A percentile compares a stretch with the other conserved stretches of the same genome.
Evolutionary conservation across 495 filamentous ascomycete genomes (phyloP).

Genomic region (Pyronema omphalodes): DNA sequence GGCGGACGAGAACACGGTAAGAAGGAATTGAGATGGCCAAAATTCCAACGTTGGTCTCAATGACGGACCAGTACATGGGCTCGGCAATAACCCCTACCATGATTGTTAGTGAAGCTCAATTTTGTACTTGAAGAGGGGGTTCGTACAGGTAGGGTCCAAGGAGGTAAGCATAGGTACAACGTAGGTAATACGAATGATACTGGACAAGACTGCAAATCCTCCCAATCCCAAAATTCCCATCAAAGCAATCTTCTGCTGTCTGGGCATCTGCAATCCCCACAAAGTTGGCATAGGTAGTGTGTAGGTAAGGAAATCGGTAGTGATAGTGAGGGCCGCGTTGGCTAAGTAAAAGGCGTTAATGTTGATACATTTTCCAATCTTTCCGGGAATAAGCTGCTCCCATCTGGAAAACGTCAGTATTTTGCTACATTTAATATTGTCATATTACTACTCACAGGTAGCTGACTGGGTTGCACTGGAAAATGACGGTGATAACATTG

Average conservation of each 20-base stretch:
- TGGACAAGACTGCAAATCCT: conserved; percentile 24
- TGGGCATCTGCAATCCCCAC: conserved; percentile 30
- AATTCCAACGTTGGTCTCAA: conserved; percentile 35
- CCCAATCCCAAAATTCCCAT: conserved; percentile 32
- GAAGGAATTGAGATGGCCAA: conserved; percentile 34
- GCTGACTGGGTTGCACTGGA: conserved; percentile 37
- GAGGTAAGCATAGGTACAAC: conserved; percentile 10
- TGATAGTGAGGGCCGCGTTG: conserved; percentile 32
- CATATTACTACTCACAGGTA: conserved; percentile 6
- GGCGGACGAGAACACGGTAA: conserved; percentile 27
- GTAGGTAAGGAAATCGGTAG: conserved; percentile 25
- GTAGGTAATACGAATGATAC: conserved; percentile 13
- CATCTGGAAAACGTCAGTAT: conserved; percentile 31
- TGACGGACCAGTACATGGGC: conserved; percentile 29
- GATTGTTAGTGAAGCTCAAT: neutral
- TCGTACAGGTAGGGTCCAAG: neutral
- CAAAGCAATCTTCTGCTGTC: conserved; percentile 30
- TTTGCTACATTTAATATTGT: neutral
- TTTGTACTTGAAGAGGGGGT: too few species aligned
- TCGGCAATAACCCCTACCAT: conserved; percentile 7
- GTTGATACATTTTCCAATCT: conserved; percentile 29
- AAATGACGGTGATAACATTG: conserved; percentile 24
- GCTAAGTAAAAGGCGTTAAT: conserved; percentile 30
- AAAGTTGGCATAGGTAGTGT: conserved; percentile 33
- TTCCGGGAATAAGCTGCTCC: conserved; percentile 27